Evolutionary conservation across 139 green algal species (phyloP), one percentile per base, ranked within the genome.

Genomic region (Volvox africanus): DNA sequence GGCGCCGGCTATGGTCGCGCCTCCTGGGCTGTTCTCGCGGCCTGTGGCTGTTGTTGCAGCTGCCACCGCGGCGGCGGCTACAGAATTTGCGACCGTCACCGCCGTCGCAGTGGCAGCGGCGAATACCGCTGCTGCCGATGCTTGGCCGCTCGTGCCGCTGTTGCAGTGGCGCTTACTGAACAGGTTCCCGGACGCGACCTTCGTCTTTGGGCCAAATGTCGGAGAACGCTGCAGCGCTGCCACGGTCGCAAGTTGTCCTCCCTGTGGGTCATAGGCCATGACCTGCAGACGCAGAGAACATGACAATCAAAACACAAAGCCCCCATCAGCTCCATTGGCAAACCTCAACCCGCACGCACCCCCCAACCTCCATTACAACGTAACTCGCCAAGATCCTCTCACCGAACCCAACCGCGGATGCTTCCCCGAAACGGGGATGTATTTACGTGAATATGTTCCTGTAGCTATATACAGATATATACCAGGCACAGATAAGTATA

Each of bases 221-320:
- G 85, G 65, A 14, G 86, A 82, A 32, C 73, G 85, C 85, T 91
- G 90, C 85, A 93, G 85, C 26, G 86, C 75, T 12, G 87, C 91
- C 22, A 90, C 28, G 24, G 67, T 26, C 71, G 87, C 87, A 61
- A 92, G 87, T 81, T 73, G 37, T 0, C 67, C 67, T 33, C 26
- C 37, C 0, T 30, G 18, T 2, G 37, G 19, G 36, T 89, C 71
- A 28, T 75, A 89, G 3, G 19, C 67, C 12, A 84, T 18, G 35
- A 88, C 82, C 82, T 88, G 62, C 19, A 21, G 11, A 36, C 44
- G 44, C 5, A 55, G 44, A 55, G 44, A 55, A 9, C 44, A 9
- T 55, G 44, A 55, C 5, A 5, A 55, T 55, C 5, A 55, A n/a
- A 55, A 55, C 5, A 55, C 44, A 14, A 55, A 55, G 44, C 44